Evolutionary conservation across 495 filamentous ascomycete species (phyloP).

Genomic region (Daldinia childiae): DNA sequence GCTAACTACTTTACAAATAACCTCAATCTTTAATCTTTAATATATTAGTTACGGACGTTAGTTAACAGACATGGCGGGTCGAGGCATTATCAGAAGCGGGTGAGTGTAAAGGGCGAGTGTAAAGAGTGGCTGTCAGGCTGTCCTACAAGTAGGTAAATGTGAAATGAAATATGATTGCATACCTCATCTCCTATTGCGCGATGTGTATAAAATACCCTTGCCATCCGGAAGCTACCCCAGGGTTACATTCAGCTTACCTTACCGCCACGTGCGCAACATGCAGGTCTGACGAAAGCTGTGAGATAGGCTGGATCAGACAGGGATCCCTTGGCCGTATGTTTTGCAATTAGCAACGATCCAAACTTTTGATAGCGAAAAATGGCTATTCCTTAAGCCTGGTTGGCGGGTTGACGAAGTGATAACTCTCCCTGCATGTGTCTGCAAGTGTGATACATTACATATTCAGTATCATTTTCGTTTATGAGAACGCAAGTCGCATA

Average conservation of each 20-base stretch:
- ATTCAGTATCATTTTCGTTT: not conserved
- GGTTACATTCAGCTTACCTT: constrained; percentile 38
- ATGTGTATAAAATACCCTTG: constrained; percentile 8
- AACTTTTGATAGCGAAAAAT: constrained; percentile 26
- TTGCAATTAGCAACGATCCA: constrained; percentile 38
- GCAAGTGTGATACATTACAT: not conserved
- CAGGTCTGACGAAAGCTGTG: constrained; percentile 42
- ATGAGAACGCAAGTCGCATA: not conserved
- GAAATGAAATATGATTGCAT: constrained; percentile 1
- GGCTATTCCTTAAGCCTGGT: constrained; percentile 20
- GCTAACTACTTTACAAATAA: not conserved
- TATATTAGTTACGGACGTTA: not conserved
- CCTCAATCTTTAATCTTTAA: not conserved
- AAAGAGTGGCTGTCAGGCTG: not conserved
- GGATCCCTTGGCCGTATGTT: constrained; percentile 38
- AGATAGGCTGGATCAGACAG: constrained; percentile 35
- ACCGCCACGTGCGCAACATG: constrained; percentile 45
- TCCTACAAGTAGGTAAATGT: not conserved
- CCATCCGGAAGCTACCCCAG: constrained; percentile 18
- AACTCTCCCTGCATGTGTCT: constrained; percentile 27
- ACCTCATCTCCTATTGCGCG: constrained; percentile 6
- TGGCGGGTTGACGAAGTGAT: constrained; percentile 23
- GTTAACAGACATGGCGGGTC: not conserved
- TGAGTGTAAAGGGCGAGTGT: not conserved
- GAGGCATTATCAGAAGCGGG: not conserved